Evolutionary conservation across 495 filamentous ascomycete genomes (phyloP), one percentile per base, ranked within the genome.

Genomic region (Aspergillus coremiiformis): DNA sequence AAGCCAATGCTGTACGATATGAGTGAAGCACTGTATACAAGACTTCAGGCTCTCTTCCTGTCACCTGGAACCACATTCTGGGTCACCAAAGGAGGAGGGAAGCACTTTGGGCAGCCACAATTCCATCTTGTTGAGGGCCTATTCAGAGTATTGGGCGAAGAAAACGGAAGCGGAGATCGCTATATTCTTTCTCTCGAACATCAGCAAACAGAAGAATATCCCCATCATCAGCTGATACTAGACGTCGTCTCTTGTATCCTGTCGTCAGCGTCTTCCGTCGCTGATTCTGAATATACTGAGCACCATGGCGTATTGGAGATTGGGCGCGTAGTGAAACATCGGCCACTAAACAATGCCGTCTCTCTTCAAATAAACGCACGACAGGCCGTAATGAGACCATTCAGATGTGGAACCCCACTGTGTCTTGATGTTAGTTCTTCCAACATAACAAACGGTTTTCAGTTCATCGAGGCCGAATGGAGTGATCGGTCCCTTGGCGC

Each of bases 371-470:
- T 26, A 4, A 35, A 22, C 9, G 14, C 32, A 5, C 39, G 47
- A 8, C 49, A 51, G 2, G 29, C 4, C 15, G 17, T 27, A 39
- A 22, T 35, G 7, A 49, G 37, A 29, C 23, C 33, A n/a, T 56
- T 56, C 20, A 26, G 39, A 5, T 35, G 26, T 3, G 46, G 49
- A 0, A 20, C 42, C 1, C 54, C 66, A 2, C 51, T 70, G 5
- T 30, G 17, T 5, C 48, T 71, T 1, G 33, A 54, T 5, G 47
- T 63, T 23, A 49, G 24, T 1, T 56, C 19, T 7, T 59, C 64
- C 0, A 63, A 63, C 14, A 49, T 65, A 5, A 49, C 68, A 4
- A 61, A 62, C 32, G 62, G 47, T 0, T 51, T 62, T 0, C 44
- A 48, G 12, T 62, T 62, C 26, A 39, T 56, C 21, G 59, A 62